These are phyloP conservation scores for Fusarium globosum DNA, from an alignment of 2,329 filamentous ascomycete genomes.

Conservation along the genomic window DNA sequence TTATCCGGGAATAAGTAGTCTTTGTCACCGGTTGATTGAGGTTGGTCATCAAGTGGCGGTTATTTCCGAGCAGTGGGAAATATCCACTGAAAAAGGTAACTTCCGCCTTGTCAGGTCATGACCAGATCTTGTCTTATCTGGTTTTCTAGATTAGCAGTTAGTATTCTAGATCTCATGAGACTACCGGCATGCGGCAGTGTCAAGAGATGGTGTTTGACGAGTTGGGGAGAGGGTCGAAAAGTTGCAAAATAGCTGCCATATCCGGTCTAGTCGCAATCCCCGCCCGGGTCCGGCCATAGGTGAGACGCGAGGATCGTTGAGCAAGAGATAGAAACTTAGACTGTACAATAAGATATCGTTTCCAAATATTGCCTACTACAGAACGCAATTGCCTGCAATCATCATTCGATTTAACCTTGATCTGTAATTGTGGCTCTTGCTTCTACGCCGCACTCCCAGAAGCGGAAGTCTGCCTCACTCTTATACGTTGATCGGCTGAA, in stretches of 20 bases:
- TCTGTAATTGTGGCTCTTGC: slow-evolving; percentile 36
- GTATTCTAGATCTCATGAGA: slow-evolving; percentile 13
- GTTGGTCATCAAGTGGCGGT: neutral
- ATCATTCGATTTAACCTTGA: slow-evolving; percentile 21
- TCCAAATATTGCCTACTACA: slow-evolving; percentile 6
- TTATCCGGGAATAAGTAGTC: neutral
- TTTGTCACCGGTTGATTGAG: neutral
- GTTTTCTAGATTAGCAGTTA: neutral
- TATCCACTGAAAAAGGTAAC: neutral
- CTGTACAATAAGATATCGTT: slow-evolving; percentile 6
- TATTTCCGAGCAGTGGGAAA: neutral
- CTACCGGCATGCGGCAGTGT: slow-evolving; percentile 24
- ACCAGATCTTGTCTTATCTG: neutral
- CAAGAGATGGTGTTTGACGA: slow-evolving; percentile 11
- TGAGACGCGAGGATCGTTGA: neutral
- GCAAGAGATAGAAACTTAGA: slow-evolving; percentile 14
- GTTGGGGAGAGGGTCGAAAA: neutral
- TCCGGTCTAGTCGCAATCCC: slow-evolving; percentile 44
- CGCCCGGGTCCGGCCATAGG: slow-evolving; percentile 32
- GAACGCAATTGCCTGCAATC: neutral
- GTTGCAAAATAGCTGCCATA: slow-evolving; percentile 48
- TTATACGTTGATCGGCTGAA: slow-evolving; percentile 29
- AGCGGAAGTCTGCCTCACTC: slow-evolving; percentile 19
- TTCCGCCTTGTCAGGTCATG: neutral
- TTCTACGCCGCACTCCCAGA: slow-evolving; percentile 27